These are phyloP conservation scores for Hippophae tibetana DNA, from an alignment of 306 rosid genomes.

Conservation along the genomic window DNA sequence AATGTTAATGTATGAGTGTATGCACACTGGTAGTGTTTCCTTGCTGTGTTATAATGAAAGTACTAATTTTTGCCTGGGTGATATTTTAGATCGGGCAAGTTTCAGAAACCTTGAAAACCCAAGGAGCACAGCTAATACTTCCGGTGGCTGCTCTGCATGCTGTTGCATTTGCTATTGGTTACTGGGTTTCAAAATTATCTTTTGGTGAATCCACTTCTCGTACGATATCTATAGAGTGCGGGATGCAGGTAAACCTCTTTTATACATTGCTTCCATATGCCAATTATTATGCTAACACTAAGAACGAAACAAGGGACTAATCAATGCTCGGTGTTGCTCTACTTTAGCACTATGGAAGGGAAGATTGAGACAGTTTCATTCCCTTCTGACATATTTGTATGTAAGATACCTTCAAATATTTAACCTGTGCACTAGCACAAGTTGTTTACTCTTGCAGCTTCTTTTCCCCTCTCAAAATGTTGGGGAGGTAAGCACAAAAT, in stretches of 20 bases:
- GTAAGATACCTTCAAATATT: too few species aligned
- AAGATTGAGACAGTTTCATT: too few species aligned
- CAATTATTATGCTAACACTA: too few species aligned
- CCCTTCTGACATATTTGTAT: too few species aligned
- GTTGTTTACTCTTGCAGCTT: too few species aligned
- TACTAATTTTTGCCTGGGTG: slow-evolving; percentile 11
- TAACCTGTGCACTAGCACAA: too few species aligned
- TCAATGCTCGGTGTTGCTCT: too few species aligned
- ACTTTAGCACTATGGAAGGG: too few species aligned
- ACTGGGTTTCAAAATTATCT: slow-evolving; percentile 67
- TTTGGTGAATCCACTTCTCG: slow-evolving; percentile 98
- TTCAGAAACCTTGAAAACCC: slow-evolving; percentile 71
- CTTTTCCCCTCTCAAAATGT: too few species aligned
- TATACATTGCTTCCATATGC: neutral
- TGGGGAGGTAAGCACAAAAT: too few species aligned
- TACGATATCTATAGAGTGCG: slow-evolving; percentile 90
- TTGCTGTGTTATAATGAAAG: slow-evolving; percentile 1
- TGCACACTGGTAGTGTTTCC: slow-evolving; percentile 9
- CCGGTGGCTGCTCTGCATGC: slow-evolving; percentile 78
- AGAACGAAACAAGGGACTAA: too few species aligned
- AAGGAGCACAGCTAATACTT: slow-evolving; percentile 68
- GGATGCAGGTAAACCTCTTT: slow-evolving; percentile 68
- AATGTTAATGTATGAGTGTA: too few species aligned
- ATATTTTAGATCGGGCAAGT: slow-evolving; percentile 79
- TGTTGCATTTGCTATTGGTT: slow-evolving; percentile 85